Evolutionary conservation across 495 filamentous ascomycete species (phyloP), one percentile per base, ranked within the genome.

Genomic region (Hypoxylon perforatum): DNA sequence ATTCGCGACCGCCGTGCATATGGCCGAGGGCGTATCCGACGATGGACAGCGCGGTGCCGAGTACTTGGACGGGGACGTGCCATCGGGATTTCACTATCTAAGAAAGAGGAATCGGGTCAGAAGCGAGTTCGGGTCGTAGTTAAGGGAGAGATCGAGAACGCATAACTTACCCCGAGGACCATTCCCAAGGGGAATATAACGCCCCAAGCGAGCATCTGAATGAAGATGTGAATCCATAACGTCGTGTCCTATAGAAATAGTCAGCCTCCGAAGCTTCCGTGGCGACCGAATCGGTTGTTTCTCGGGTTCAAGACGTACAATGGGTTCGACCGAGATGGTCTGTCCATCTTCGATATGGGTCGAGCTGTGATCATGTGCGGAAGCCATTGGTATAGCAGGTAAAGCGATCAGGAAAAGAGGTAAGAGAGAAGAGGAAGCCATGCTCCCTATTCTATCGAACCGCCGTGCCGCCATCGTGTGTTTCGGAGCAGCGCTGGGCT

Each of bases 121-220:
- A 63, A 17, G 35, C 17, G 12, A 28, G 28, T 42, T 22, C 21
- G 45, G 28, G 7, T 14, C 19, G 15, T n/a, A 33, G 50, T 18
- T 1, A 19, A 21, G 28, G 49, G 23, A 35, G 3, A 14, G 4
- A 14, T 19, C 9, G 38, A 46, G 19, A 25, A 23, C 14, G 38
- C 52, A 30, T 65, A 46, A 81, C 87, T 65, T 86, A 94, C 91
- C 33, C 95, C 94, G 10, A 98, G 81, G 33, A 99, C 94, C 94
- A 99, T 97, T 46, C 96, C 95, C 18, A 92, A 81, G 8, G 95
- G 95, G 70, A 98, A 97, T 39, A 98, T 84, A 47, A 98, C 78
- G 53, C 95, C 95, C 83, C 96, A 98, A 22, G 92, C 83, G 23
- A 92, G 67, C 60, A 88, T 89, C 85, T 97, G 93, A n/a, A 96